Evolutionary conservation across 495 filamentous ascomycete genomes (phyloP).

Genomic region (Pyronema omphalodes): DNA sequence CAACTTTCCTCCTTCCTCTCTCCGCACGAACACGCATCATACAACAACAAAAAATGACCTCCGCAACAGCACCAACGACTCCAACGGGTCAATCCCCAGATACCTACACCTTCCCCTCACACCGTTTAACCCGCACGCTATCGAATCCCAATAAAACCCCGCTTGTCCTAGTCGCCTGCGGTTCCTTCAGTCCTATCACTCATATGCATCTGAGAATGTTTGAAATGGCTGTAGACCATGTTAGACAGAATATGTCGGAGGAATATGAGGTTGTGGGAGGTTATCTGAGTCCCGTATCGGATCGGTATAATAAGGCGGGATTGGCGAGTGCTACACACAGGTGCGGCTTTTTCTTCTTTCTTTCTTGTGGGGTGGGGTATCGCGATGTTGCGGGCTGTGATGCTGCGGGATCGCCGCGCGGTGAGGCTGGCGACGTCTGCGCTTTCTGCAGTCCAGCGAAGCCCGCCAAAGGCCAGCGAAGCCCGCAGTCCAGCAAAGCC

Average conservation of each 20-base stretch:
- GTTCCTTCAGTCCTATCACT: constrained; percentile 74
- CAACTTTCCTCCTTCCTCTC: too few relatives aligned
- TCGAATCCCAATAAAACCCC: constrained; percentile 51
- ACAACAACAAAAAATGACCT: too few relatives aligned
- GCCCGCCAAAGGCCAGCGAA: neutral
- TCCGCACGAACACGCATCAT: neutral
- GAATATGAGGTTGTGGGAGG: constrained; percentile 73
- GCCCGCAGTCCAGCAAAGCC: constrained; percentile 19
- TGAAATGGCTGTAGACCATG: constrained; percentile 72
- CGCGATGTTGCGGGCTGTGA: neutral
- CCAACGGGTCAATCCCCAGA: constrained; percentile 3
- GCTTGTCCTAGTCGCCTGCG: constrained; percentile 71
- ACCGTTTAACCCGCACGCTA: constrained; percentile 51
- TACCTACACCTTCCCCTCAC: constrained; percentile 50
- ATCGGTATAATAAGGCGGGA: constrained; percentile 82
- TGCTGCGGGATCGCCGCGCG: neutral
- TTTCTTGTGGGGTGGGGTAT: neutral
- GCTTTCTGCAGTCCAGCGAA: neutral
- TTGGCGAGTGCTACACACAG: constrained; percentile 58
- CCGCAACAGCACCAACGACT: neutral
- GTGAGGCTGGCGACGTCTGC: neutral
- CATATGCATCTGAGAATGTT: constrained; percentile 89
- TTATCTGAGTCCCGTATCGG: constrained; percentile 62
- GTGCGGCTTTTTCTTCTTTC: constrained; percentile 24
- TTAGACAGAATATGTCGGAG: constrained; percentile 42